These are phyloP conservation scores for Xylariaceae sp. DNA, from an alignment of 2,329 filamentous ascomycete genomes.

Conservation along the genomic window DNA sequence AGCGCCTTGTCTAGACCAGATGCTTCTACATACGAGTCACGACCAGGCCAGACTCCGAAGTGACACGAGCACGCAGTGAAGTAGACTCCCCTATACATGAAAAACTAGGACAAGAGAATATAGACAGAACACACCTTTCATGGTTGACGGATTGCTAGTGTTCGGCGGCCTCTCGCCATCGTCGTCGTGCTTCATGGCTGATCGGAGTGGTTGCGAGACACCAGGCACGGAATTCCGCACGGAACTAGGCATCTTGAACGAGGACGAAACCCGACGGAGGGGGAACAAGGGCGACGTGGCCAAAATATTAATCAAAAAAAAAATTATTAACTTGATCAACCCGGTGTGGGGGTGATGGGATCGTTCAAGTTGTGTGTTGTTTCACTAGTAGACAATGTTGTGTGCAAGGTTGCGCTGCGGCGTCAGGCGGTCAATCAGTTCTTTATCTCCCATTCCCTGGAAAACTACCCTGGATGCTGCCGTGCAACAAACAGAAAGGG, in stretches of 20 bases:
- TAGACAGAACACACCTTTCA: slow-evolving; percentile 28
- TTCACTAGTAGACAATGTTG: neutral
- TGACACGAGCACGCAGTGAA: slow-evolving; percentile 3
- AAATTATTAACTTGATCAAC: neutral
- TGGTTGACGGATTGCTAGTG: slow-evolving; percentile 18
- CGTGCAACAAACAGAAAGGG: neutral
- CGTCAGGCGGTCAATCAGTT: slow-evolving; percentile 7
- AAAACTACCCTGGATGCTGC: neutral
- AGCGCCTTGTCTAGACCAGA: neutral
- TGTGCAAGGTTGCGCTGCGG: slow-evolving; percentile 2
- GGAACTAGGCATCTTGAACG: slow-evolving; percentile 25
- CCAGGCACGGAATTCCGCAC: slow-evolving; percentile 20
- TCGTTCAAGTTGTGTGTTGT: neutral
- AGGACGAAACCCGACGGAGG: neutral
- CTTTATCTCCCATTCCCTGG: neutral
- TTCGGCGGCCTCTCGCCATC: slow-evolving; percentile 26
- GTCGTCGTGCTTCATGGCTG: slow-evolving; percentile 32
- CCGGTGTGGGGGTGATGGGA: neutral
- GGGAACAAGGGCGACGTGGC: neutral
- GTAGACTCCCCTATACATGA: neutral
- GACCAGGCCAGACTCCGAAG: neutral
- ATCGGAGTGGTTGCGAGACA: slow-evolving; percentile 28
- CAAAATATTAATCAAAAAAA: neutral
- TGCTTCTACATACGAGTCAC: neutral
- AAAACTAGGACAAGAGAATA: slow-evolving; percentile 5